Conservation (phyloP, 495 filamentous ascomycete species). For the Hyaloscypha hepaticicola region DNA sequence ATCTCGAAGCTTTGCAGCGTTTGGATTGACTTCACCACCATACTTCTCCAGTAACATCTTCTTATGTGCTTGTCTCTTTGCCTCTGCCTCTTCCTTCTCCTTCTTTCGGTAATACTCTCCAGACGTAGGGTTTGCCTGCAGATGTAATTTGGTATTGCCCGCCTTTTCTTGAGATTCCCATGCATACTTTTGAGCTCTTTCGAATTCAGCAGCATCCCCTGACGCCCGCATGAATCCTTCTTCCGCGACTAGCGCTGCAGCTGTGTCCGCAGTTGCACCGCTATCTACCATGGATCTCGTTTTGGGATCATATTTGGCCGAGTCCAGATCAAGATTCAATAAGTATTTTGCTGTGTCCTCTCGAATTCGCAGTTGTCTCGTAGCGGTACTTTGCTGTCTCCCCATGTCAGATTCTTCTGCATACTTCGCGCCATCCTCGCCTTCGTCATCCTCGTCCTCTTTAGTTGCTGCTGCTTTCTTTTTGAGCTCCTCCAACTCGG, state of each 20-base stretch:
- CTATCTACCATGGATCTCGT: conserved; percentile 91
- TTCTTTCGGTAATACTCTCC: conserved; percentile 82
- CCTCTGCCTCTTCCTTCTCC: conserved; percentile 66
- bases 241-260: conserved; percentile 86
- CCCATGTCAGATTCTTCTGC: conserved; percentile 98
- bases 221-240: conserved; percentile 89
- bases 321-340: conserved; percentile 90
- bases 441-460: conserved; percentile 49
- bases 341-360: conserved; percentile 99
- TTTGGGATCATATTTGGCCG: conserved; percentile 97
- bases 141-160: conserved; percentile 71
- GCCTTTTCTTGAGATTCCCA: conserved; percentile 91
- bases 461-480: conserved; percentile 44
- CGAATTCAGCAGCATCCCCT: conserved; percentile 94
- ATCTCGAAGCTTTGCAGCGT: conserved; percentile 60
- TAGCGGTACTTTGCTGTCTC: conserved; percentile 82
- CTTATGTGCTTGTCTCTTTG: conserved; percentile 63
- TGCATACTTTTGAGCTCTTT: conserved; percentile 81
- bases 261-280: conserved; percentile 79
- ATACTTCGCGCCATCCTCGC: conserved; percentile 67
- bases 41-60: conserved; percentile 83
- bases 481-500: conserved; percentile 81
- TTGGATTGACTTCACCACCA: conserved; percentile 67
- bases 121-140: conserved; percentile 95
- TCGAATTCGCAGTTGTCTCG: conserved; percentile 83